These are phyloP conservation scores for Limnanthes douglasii DNA, from an alignment of 345 rosid genomes.

Conservation along the genomic window DNA sequence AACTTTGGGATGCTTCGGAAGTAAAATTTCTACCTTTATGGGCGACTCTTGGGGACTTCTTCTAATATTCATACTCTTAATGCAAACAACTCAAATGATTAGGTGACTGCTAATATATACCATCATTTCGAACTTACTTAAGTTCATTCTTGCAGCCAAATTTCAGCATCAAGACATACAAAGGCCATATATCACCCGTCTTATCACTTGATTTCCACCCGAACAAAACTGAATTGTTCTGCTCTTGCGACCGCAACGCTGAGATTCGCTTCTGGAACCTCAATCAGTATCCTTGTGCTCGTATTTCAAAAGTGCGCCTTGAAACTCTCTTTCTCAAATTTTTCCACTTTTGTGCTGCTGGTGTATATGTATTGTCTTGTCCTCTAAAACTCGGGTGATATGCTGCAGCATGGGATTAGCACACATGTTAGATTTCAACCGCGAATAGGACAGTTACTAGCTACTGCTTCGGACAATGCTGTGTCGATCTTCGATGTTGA, in stretches of 20 bases:
- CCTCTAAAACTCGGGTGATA: not conserved
- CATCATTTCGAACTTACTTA: not conserved
- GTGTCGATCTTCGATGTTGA: constrained; percentile 16
- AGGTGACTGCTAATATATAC: not conserved
- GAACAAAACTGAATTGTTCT: constrained; percentile 11
- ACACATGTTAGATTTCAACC: constrained; percentile 20
- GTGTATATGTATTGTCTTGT: not conserved
- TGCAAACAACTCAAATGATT: no score
- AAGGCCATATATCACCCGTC: constrained; percentile 16
- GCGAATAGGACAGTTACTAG: constrained; percentile 9
- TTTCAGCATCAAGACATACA: constrained; percentile 9
- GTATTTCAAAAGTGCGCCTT: constrained; percentile 12
- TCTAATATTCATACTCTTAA: not conserved
- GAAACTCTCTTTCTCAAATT: not conserved
- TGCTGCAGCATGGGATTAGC: constrained; percentile 11
- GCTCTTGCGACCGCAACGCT: constrained; percentile 16
- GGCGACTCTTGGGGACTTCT: not conserved
- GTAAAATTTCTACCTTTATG: constrained; percentile 2
- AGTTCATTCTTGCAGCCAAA: constrained; percentile 9
- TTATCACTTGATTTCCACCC: constrained; percentile 23
- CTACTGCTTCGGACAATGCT: constrained; percentile 11
- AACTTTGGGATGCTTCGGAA: constrained; percentile 19
- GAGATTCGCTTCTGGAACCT: constrained; percentile 21
- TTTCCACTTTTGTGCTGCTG: not conserved
- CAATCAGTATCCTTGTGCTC: constrained; percentile 4